phyloP scores from a whole-genome alignment of 179 eudicot species.

The Carnegiea gigantea region DNA sequence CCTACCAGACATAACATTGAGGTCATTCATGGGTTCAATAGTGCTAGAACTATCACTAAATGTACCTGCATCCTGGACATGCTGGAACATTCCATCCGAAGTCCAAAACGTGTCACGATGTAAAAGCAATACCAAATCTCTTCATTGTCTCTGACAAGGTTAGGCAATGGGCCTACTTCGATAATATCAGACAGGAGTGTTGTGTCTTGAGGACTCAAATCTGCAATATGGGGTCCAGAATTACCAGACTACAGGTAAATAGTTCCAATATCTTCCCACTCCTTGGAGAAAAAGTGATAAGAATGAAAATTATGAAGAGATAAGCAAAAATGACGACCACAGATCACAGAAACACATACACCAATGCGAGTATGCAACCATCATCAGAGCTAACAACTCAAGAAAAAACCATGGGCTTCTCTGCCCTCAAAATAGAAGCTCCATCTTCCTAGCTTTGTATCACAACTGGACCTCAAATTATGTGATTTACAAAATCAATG shows the following conservation, averaged over 20 bases:
- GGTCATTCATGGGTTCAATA: background rate
- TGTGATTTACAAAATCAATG: background rate
- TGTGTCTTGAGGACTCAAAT: conserved; percentile 91
- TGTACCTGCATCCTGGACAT: conserved; percentile 69
- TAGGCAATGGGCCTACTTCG: conserved; percentile 69
- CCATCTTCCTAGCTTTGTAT: background rate
- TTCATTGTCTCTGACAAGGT: conserved; percentile 57
- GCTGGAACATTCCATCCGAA: conserved; percentile 81
- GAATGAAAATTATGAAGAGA: background rate
- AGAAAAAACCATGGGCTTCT: background rate
- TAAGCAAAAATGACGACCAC: background rate
- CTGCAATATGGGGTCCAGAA: conserved; percentile 38
- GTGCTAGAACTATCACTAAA: background rate
- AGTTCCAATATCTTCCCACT: background rate
- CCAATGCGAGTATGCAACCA: background rate
- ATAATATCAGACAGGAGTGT: conserved; percentile 72
- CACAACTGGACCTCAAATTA: background rate
- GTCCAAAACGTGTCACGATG: conserved; percentile 71
- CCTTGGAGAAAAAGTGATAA: background rate
- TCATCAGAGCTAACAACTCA: background rate
- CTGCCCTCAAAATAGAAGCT: background rate
- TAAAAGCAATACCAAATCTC: conserved; percentile 74
- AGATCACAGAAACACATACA: background rate
- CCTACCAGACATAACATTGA: background rate
- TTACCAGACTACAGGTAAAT: conserved; percentile 12